Evolutionary conservation across 2,329 filamentous ascomycete genomes (phyloP), one percentile per base, ranked within the genome.

Genomic region (Calonectria fujianensis): DNA sequence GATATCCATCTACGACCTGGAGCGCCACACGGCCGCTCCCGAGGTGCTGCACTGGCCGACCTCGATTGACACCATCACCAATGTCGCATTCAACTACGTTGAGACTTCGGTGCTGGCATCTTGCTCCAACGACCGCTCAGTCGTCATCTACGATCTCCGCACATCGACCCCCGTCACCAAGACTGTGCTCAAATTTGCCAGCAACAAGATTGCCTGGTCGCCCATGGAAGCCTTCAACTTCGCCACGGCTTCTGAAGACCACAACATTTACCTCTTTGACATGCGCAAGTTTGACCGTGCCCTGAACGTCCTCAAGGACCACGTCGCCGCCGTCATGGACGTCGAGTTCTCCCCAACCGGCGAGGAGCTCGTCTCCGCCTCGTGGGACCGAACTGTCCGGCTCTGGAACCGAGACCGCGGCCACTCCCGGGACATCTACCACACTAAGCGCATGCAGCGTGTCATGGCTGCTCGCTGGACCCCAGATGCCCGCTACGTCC

Each of bases 221-320:
- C 97, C 97, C 0, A 97, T 98, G 93, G 96, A 98, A 85, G 94
- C 96, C 10, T 98, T 98, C 89, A 98, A 98, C 86, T 93, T 98
- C 82, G 96, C 96, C 20, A 93, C 96, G 37, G 97, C 95, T 16
- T 97, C 94, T 80, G 97, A 99, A 88, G 97, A 98, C 82, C 96
- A 98, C 87, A 97, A 98, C 84, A 90, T 94, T 78, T 88, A 88
- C 77, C 91, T 98, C 75, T 99, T 99, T 82, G 97, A 99, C 85
- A 97, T 97, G 91, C 92, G 97, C 80, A 96, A 95, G 83, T 94
- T 98, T 84, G 93, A 95, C 79, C 93, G 95, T 76, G 95, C 96
- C 0, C 87, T 98, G 75, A 98, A 98, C 83, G 93, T 98, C 11
- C 89, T 98, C 69, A 97, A 96, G 85, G 95, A 96, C 80, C 95